Evolutionary conservation across 2,329 filamentous ascomycete species (phyloP).

Genomic region (Aureobasidium sp.): DNA sequence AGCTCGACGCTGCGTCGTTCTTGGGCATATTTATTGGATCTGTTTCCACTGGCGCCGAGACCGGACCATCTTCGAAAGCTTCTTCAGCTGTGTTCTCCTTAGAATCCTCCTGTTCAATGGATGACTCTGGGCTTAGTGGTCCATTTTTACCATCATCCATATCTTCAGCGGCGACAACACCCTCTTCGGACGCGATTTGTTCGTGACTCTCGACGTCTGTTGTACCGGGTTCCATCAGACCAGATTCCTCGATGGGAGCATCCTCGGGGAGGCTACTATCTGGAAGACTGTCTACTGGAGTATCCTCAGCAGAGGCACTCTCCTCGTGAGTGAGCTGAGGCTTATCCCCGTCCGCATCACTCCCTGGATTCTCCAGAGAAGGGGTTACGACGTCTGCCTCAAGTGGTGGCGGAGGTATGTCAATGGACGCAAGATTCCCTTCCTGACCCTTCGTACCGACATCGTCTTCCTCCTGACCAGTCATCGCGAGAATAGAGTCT

Average conservation of each 20-base stretch:
- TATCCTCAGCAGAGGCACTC: not conserved
- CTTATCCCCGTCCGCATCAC: too few species aligned
- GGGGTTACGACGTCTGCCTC: not conserved
- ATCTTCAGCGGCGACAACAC: too few species aligned
- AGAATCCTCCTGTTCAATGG: not conserved
- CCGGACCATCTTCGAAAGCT: not conserved
- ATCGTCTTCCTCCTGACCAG: not conserved
- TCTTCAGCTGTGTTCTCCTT: not conserved
- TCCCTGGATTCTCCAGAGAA: not conserved
- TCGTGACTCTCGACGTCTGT: too few species aligned
- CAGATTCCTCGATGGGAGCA: too few species aligned
- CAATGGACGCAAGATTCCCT: not conserved
- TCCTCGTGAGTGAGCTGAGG: not conserved
- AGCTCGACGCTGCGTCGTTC: not conserved
- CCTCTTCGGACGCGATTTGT: not conserved
- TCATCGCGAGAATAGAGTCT: not conserved
- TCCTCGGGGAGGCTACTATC: not conserved
- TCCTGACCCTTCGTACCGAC: not conserved
- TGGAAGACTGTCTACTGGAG: not conserved
- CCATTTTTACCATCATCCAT: not conserved
- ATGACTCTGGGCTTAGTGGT: not conserved
- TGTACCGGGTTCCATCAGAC: too few species aligned
- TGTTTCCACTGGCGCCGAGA: too few species aligned
- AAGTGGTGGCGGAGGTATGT: not conserved
- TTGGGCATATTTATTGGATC: not conserved